These are phyloP conservation scores for Cyamopsis tetragonoloba DNA, from an alignment of 306 rosid species.

Conservation along the genomic window DNA sequence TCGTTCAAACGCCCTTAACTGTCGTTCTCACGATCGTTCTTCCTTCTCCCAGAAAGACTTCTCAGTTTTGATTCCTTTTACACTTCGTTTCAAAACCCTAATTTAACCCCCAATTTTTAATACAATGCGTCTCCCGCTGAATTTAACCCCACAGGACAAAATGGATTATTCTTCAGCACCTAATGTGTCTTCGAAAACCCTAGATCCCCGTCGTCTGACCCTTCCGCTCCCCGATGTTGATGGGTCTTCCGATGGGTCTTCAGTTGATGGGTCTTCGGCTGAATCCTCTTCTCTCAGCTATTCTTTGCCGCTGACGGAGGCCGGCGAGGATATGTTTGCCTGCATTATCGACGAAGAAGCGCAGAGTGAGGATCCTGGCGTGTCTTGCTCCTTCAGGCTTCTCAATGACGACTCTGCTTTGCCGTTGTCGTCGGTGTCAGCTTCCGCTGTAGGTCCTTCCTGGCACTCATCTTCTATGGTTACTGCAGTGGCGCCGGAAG, in stretches of 20 bases:
- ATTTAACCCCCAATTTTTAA: background rate
- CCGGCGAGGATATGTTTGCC: background rate
- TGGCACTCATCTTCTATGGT: background rate
- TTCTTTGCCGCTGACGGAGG: background rate
- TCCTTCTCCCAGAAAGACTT: background rate
- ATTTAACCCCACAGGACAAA: background rate
- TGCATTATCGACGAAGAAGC: background rate
- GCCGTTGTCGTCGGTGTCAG: background rate
- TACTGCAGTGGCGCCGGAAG: constrained; percentile 16
- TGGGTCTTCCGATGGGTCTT: no score
- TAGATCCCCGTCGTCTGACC: background rate
- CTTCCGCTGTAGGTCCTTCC: constrained; percentile 8
- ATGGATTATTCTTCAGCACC: background rate
- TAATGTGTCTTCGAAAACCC: constrained; percentile 17
- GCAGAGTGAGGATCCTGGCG: background rate
- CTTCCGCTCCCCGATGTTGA: background rate
- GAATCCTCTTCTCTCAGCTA: background rate
- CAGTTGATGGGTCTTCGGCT: background rate
- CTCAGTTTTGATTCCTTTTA: background rate
- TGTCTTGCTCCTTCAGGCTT: background rate
- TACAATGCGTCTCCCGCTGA: background rate
- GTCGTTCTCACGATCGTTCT: background rate
- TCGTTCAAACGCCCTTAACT: background rate
- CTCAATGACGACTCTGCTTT: background rate
- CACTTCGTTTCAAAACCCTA: constrained; percentile 20